Conservation (phyloP, 257 asterid species). For the Gardenia jasminoides region DNA sequence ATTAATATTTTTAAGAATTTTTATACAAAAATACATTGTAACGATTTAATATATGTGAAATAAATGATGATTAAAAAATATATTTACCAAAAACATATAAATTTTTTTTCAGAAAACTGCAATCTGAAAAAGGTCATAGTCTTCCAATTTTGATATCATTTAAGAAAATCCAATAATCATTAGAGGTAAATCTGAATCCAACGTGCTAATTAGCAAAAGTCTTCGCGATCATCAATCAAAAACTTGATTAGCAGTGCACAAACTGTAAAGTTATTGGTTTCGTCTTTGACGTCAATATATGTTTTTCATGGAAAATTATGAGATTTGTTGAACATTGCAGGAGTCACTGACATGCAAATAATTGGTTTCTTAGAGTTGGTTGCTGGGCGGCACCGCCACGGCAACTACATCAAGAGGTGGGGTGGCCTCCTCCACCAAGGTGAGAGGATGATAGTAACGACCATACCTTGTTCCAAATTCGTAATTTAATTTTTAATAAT, state of each 20-base stretch:
- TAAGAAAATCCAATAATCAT: background rate
- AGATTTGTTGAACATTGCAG: constrained; percentile 2
- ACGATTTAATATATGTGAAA: too few species aligned
- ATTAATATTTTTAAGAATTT: too few species aligned
- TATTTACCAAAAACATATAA: too few species aligned
- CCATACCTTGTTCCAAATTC: background rate
- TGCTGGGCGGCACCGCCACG: background rate
- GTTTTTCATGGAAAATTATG: constrained; percentile 1
- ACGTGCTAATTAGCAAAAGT: background rate
- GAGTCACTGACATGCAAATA: too few species aligned
- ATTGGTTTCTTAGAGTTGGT: background rate
- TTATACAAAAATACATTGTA: too few species aligned
- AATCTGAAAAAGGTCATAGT: too few species aligned
- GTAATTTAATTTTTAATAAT: background rate
- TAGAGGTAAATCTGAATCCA: background rate
- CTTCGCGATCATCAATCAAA: constrained; percentile 3
- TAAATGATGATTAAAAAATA: too few species aligned
- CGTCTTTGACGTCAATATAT: background rate
- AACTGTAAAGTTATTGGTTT: too few species aligned
- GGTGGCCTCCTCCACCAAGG: background rate
- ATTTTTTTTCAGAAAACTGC: too few species aligned
- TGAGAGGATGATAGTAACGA: background rate
- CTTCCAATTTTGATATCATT: too few species aligned
- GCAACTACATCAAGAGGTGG: background rate
- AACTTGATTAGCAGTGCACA: background rate